Evolutionary conservation across 768 basidiomycete species (phyloP).

Genomic region (Strobilomyces echinocephalus): DNA sequence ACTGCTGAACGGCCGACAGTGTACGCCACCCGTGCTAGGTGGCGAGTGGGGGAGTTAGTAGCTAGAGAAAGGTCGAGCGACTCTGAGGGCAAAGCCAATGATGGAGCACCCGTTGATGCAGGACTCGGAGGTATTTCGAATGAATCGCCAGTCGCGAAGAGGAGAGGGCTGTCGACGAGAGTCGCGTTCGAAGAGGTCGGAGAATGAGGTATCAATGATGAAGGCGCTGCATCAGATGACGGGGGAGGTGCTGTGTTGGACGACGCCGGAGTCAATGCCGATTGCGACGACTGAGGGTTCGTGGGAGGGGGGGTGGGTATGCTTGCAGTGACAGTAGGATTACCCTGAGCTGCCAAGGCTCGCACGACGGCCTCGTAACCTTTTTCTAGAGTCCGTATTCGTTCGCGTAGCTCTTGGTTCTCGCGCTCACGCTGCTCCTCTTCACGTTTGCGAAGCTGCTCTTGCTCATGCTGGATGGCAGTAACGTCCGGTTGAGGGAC

Average conservation of each 20-base stretch:
- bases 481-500: conserved; percentile 23
- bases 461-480: conserved; percentile 24
- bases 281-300: conserved; percentile 16
- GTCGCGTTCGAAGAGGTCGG: conserved; percentile 42
- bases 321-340: conserved; percentile 20
- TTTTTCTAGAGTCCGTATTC: conserved; percentile 72
- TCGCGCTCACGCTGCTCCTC: conserved; percentile 51
- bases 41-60: conserved; percentile 73
- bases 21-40: conserved; percentile 98
- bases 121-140: conserved; percentile 37
- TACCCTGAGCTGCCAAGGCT: conserved; percentile 60
- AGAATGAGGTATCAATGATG: conserved; percentile 35
- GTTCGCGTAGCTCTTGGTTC: conserved; percentile 70
- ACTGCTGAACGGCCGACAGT: conserved; percentile 49
- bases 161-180: conserved; percentile 30
- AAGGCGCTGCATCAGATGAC: conserved; percentile 20
- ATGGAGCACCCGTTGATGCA: conserved; percentile 32
- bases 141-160: conserved; percentile 24
- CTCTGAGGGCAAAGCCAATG: conserved; percentile 19
- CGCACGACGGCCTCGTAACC: conserved; percentile 81
- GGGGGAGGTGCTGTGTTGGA: conserved; percentile 23
- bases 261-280: conserved; percentile 21
- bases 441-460: conserved; percentile 32
- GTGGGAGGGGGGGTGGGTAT: conserved; percentile 15
- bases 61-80: conserved; percentile 33